phyloP scores from a whole-genome alignment of 1,284 basidiomycete genomes.

The Pascua guehoae region DNA sequence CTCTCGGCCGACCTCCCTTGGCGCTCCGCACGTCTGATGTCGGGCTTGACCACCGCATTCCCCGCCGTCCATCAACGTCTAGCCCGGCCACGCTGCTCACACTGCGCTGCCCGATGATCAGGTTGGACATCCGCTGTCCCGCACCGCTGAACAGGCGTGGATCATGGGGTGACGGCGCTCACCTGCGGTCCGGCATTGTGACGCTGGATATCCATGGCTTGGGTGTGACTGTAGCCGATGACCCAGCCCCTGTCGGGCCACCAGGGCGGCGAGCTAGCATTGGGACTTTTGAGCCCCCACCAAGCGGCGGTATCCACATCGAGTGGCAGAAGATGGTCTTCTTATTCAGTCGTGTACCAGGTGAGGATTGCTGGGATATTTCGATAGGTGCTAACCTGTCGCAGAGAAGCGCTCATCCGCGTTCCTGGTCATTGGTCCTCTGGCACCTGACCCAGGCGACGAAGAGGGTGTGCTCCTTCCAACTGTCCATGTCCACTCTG shows the following conservation, averaged over 20 bases:
- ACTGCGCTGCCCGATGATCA: slow-evolving; percentile 32
- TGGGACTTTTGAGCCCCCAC: not conserved
- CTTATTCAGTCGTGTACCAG: slow-evolving; percentile 41
- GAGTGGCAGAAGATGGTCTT: slow-evolving; percentile 42
- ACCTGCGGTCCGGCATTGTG: slow-evolving; percentile 46
- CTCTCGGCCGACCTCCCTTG: too few relatives aligned
- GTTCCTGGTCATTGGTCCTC: slow-evolving; percentile 40
- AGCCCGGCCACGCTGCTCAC: slow-evolving; percentile 6
- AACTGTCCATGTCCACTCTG: slow-evolving; percentile 49
- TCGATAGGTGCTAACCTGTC: too few relatives aligned
- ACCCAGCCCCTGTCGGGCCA: slow-evolving; percentile 2
- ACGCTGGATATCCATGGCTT: slow-evolving; percentile 44
- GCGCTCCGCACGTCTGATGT: too few relatives aligned
- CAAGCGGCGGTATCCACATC: slow-evolving; percentile 15
- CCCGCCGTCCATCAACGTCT: too few relatives aligned
- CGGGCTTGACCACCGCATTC: too few relatives aligned
- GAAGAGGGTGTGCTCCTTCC: slow-evolving; percentile 33
- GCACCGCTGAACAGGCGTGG: slow-evolving; percentile 39
- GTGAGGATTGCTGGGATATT: slow-evolving; percentile 12
- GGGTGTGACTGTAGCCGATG: slow-evolving; percentile 11
- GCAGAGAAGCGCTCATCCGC: slow-evolving; percentile 34
- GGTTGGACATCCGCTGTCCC: slow-evolving; percentile 46
- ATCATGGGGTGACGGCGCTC: slow-evolving; percentile 43
- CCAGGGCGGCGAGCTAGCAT: not conserved
- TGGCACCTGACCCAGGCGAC: slow-evolving; percentile 38